These are phyloP conservation scores for Nicotiana tomentosiformis DNA, from an alignment of 257 asterid genomes.

Conservation along the genomic window DNA sequence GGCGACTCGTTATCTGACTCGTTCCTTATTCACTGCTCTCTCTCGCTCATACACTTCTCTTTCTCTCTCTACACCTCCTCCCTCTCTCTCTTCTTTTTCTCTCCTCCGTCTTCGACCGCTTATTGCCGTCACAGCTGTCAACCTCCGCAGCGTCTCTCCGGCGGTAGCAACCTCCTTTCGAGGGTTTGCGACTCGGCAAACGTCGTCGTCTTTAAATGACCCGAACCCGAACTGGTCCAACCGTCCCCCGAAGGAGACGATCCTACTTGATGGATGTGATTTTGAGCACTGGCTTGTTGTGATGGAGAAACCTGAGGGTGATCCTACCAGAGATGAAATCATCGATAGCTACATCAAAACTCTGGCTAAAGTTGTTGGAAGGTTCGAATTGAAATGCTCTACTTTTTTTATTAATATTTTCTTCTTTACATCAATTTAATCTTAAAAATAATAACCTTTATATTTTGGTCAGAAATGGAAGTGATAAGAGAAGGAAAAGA, in stretches of 20 bases:
- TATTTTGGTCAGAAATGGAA: neutral
- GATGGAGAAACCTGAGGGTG: constrained; percentile 78
- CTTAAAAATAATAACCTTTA: too few relatives aligned
- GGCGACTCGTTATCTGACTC: constrained; percentile 60
- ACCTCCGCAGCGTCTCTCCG: constrained; percentile 23
- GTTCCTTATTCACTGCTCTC: constrained; percentile 34
- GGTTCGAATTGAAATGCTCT: constrained; percentile 30
- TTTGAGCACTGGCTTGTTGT: constrained; percentile 99
- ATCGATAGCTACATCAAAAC: constrained; percentile 69
- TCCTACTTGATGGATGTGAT: constrained; percentile 92
- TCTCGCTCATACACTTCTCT: constrained; percentile 38
- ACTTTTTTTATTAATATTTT: neutral
- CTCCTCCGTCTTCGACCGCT: constrained; percentile 64
- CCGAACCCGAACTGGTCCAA: constrained; percentile 92
- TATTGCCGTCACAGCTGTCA: constrained; percentile 28
- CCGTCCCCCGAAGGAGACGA: constrained; percentile 96
- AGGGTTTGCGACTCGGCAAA: constrained; percentile 56
- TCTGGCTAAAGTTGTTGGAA: constrained; percentile 67
- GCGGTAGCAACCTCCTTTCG: constrained; percentile 35
- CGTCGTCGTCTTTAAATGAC: constrained; percentile 65
- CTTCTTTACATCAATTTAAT: neutral
- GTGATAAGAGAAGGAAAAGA: neutral
- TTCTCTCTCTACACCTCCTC: constrained; percentile 24
- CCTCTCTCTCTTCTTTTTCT: constrained; percentile 24
- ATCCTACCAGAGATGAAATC: constrained; percentile 70